Evolutionary conservation across 2,329 filamentous ascomycete genomes (phyloP), one percentile per base, ranked within the genome.

Genomic region (Davidsoniella eucalypti): DNA sequence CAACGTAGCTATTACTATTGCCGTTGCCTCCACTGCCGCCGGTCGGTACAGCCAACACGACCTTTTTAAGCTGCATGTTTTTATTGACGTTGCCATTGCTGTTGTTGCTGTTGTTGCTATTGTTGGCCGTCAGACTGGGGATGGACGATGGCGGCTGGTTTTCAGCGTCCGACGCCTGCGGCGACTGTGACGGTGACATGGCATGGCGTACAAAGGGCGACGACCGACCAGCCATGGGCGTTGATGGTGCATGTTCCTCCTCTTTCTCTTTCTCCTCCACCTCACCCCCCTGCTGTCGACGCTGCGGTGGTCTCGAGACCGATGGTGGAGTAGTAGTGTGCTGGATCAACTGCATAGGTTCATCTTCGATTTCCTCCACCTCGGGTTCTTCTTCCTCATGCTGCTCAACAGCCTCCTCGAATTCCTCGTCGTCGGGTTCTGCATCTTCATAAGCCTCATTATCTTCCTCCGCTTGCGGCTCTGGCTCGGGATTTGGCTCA

Each of bases 81-180:
- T 43, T 43, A 18, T 18, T 18, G 18, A 18, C 18, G 17, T 43
- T 43, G 17, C 18, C 18, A 17, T 43, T 25, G 18, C 17, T 21
- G 18, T 43, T 43, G 9, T 14, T 43, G 17, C 25, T 43, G 17
- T 43, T 43, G 9, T 43, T 43, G 9, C 25, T 43, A 43, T 43
- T 43, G 18, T 23, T 26, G 17, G 44, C 23, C 16, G 54, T 14
- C 41, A 66, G 48, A 56, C 66, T 70, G 48, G 73, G 75, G 49
- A 70, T 75, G 4, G 79, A 78, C 1, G 82, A 84, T 0, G 84
- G 84, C 1, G 83, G 83, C 44, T 76, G 78, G 57, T 90, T 90
- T 62, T 92, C 85, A 0, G 82, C 82, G 60, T 92, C 82, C 0
- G 84, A 88, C 1, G 83, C 82, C 57, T 86, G 83, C 0, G 80